Percentiles rank a stretch among this genome's conserved stretches.
Conservation (phyloP, 163 green algal species). For the Scenedesmus sp. region DNA sequence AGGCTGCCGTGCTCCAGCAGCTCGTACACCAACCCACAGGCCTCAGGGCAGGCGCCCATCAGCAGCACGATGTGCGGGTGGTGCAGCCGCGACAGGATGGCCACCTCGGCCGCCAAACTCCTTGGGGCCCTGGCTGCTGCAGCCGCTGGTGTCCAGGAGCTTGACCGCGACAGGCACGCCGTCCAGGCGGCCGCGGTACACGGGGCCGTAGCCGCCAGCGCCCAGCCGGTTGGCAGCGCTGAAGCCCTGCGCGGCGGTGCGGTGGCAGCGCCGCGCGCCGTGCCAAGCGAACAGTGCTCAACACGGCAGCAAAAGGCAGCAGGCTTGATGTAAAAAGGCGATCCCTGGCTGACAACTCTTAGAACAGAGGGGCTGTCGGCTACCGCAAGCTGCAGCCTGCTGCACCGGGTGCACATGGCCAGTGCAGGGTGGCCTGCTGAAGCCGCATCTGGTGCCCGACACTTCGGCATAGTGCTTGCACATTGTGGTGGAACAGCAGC, state of each 20-base stretch:
- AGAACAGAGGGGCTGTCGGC: too few relatives aligned
- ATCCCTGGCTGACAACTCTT: not conserved
- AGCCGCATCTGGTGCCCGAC: too few relatives aligned
- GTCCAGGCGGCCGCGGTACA: slow-evolving; percentile 67
- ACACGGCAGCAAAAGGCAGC: too few relatives aligned
- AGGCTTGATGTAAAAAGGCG: too few relatives aligned
- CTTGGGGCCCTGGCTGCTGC: slow-evolving; percentile 23
- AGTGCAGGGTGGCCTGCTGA: too few relatives aligned
- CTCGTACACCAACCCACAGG: slow-evolving; percentile 71
- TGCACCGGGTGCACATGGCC: not conserved
- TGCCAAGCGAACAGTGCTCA: too few relatives aligned
- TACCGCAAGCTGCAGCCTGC: not conserved
- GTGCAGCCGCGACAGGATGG: slow-evolving; percentile 66
- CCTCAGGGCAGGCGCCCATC: slow-evolving; percentile 64
- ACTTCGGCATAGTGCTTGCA: not conserved
- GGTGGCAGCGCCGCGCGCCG: too few relatives aligned
- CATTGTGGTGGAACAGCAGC: not conserved
- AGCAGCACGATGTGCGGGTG: slow-evolving; percentile 76
- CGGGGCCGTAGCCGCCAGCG: slow-evolving; percentile 62
- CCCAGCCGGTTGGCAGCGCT: slow-evolving; percentile 60
- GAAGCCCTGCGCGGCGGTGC: slow-evolving; percentile 49
- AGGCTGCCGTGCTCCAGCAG: slow-evolving; percentile 60
- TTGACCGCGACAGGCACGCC: slow-evolving; percentile 72
- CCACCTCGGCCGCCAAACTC: slow-evolving; percentile 56
- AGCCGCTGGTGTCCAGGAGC: slow-evolving; percentile 54